Evolutionary conservation across 768 basidiomycete species (phyloP).

Genomic region (Collybia sp.): DNA sequence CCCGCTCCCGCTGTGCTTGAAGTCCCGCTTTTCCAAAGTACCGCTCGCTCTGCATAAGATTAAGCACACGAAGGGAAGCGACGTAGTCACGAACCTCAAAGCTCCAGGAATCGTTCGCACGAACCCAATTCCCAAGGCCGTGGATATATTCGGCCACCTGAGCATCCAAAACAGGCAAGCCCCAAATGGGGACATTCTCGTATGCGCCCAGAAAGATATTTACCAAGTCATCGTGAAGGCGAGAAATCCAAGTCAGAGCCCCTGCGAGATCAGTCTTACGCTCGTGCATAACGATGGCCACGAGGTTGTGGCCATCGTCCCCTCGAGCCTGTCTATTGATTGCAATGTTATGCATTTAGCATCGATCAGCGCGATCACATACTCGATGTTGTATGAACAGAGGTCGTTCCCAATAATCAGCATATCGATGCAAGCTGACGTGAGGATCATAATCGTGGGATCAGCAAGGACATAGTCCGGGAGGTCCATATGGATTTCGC

Average conservation of each 20-base stretch:
- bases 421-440: slow-evolving; percentile 23
- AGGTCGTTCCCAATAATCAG: slow-evolving; percentile 29
- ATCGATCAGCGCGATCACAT: slow-evolving; percentile 1
- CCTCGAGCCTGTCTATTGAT: slow-evolving; percentile 12
- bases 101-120: slow-evolving; percentile 45
- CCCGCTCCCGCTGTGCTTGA: slow-evolving; percentile 23
- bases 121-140: slow-evolving; percentile 48
- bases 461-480: slow-evolving; percentile 38
- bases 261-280: slow-evolving; percentile 29
- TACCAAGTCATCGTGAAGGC: slow-evolving; percentile 28
- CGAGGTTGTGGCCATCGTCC: slow-evolving; percentile 35
- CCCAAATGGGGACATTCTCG: slow-evolving; percentile 34
- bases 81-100: slow-evolving; percentile 34
- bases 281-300: slow-evolving; percentile 48
- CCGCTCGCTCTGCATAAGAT: slow-evolving; percentile 18
- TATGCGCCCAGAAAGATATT: slow-evolving; percentile 30
- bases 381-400: slow-evolving; percentile 20
- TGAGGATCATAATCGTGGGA: slow-evolving; percentile 26
- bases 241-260: slow-evolving; percentile 33
- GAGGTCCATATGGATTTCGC: slow-evolving; percentile 30
- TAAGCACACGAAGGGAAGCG: not conserved
- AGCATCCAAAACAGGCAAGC: slow-evolving; percentile 28
- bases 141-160: slow-evolving; percentile 37
- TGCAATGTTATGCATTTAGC: no score
- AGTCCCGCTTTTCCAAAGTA: slow-evolving; percentile 35